Conservation (phyloP, 352 stramenopile species). For the Phytopythium aichiense region DNA sequence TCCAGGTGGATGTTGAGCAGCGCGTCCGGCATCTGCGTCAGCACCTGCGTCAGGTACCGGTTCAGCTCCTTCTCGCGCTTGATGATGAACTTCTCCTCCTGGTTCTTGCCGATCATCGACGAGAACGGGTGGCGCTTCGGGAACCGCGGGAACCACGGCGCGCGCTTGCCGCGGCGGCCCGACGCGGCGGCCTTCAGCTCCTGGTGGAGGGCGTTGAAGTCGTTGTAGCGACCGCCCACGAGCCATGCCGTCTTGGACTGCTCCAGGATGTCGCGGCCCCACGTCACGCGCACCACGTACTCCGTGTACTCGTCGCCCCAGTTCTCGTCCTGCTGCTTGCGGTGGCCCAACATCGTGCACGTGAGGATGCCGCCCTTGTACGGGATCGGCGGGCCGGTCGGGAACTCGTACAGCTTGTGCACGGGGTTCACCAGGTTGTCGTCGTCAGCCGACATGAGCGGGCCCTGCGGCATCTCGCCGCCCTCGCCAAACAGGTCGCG, state of each 20-base stretch:
- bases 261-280: conserved; percentile 85
- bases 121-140: conserved; percentile 89
- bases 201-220: conserved; percentile 88
- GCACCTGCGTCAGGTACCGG: conserved; percentile 89
- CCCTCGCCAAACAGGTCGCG: conserved; percentile 84
- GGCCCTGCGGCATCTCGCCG: conserved; percentile 66
- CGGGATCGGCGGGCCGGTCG: conserved; percentile 85
- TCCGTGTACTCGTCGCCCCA: conserved; percentile 90
- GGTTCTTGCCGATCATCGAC: conserved; percentile 89
- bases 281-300: conserved; percentile 85
- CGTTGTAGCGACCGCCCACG: conserved; percentile 85
- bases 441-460: conserved; percentile 83
- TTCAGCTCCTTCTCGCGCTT: conserved; percentile 90
- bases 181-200: conserved; percentile 85
- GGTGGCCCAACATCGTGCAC: conserved; percentile 86
- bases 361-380: conserved; percentile 90
- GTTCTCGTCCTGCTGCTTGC: conserved; percentile 88
- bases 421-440: conserved; percentile 86
- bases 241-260: conserved; percentile 88
- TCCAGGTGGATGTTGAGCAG: conserved; percentile 88
- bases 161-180: conserved; percentile 78
- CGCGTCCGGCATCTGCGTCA: conserved; percentile 88
- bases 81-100: conserved; percentile 90
- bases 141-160: conserved; percentile 88
- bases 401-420: conserved; percentile 85